phyloP scores from a whole-genome alignment of 106 monocot species.

The Phalaenopsis aphrodite region DNA sequence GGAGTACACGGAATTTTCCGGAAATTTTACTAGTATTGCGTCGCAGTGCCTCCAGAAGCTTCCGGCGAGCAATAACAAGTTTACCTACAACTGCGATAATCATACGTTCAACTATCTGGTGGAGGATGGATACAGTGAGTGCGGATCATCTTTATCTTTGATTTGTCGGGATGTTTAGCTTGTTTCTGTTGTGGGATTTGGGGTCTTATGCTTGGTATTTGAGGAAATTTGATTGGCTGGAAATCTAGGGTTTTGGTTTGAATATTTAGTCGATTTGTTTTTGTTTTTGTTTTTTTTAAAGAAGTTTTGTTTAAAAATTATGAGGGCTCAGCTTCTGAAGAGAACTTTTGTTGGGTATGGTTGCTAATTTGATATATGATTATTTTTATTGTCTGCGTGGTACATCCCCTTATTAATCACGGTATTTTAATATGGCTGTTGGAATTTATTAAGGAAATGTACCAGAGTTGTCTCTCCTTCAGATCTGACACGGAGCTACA shows the following conservation, averaged over 20 bases:
- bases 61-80: conserved; percentile 14
- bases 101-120: conserved; percentile 20
- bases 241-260: conserved; percentile 1
- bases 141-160: not conserved
- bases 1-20: conserved; percentile 24
- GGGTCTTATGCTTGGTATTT: not conserved
- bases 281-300: not conserved
- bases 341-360: not conserved
- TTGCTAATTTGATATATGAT: not conserved
- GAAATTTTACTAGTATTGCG: conserved; percentile 20
- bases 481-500: not conserved
- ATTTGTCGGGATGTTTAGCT: not conserved
- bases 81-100: conserved; percentile 16
- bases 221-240: not conserved
- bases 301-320: too few species aligned
- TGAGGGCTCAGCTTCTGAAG: too few species aligned
- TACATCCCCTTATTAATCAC: not conserved
- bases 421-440: not conserved
- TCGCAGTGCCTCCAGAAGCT: conserved; percentile 23
- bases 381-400: not conserved
- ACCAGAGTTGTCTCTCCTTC: not conserved
- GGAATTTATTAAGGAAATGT: not conserved
- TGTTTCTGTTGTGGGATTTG: not conserved
- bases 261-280: not conserved
- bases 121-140: conserved; percentile 19